These are phyloP conservation scores for Malus fusca DNA, from an alignment of 306 rosid genomes.

Conservation along the genomic window DNA sequence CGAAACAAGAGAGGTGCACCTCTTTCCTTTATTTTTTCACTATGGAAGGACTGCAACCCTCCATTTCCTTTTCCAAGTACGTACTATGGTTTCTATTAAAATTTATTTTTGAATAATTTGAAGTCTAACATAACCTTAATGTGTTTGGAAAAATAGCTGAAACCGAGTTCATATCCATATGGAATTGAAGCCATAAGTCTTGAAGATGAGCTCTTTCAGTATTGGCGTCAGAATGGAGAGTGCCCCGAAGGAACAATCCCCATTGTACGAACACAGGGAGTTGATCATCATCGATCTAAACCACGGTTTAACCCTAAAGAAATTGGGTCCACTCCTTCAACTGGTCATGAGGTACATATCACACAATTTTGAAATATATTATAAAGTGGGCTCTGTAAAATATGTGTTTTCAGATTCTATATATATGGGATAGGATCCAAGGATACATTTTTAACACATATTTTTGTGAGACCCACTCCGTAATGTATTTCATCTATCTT, in stretches of 20 bases:
- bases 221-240: constrained; percentile 15
- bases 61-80: no score
- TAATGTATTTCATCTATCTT: no score
- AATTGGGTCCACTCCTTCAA: background rate
- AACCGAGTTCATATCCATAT: constrained; percentile 5
- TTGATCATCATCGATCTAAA: background rate
- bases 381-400: background rate
- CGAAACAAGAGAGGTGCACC: no score
- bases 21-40: no score
- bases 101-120: background rate
- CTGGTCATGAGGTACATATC: background rate
- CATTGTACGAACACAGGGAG: background rate
- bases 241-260: constrained; percentile 23
- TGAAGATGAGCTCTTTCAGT: background rate
- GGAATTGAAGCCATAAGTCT: background rate
- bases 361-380: background rate
- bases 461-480: no score
- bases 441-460: no score
- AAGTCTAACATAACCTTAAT: background rate
- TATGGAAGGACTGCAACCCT: no score
- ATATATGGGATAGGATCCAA: no score
- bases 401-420: no score
- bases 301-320: background rate
- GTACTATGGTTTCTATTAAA: background rate
- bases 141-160: background rate